Evolutionary conservation across 352 stramenopile species (phyloP).

Genomic region (Poterioochromonas sp.): DNA sequence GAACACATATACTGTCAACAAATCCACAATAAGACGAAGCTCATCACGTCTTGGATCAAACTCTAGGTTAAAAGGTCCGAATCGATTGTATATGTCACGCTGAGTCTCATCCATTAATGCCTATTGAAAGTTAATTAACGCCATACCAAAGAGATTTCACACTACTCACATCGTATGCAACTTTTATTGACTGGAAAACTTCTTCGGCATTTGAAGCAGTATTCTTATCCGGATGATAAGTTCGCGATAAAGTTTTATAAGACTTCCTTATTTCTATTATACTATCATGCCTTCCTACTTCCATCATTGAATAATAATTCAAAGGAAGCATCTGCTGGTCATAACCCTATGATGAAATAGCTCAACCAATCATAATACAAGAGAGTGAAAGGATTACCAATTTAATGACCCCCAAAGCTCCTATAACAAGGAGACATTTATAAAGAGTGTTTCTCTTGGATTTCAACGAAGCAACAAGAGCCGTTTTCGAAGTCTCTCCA

Average conservation of each 20-base stretch:
- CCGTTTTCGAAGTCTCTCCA: too few species aligned
- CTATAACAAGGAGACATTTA: too few species aligned
- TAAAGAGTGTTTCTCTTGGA: too few species aligned
- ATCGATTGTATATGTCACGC: conserved; percentile 26
- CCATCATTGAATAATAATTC: conserved; percentile 4
- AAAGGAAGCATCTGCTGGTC: too few species aligned
- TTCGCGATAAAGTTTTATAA: background rate
- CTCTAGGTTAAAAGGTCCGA: background rate
- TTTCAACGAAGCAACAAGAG: too few species aligned
- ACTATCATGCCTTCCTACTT: background rate
- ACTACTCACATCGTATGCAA: conserved; percentile 14
- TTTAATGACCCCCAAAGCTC: too few species aligned
- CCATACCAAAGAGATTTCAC: background rate
- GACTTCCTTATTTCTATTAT: background rate
- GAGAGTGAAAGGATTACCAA: too few species aligned
- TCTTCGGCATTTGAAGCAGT: background rate
- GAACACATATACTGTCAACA: background rate
- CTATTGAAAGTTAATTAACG: background rate
- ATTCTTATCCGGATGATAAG: conserved; percentile 23
- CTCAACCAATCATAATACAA: too few species aligned
- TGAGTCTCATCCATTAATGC: background rate
- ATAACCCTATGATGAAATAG: too few species aligned
- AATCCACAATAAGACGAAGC: background rate
- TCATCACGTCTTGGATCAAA: conserved; percentile 22
- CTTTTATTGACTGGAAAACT: background rate